Base-by-base conservation (phyloP, 768 basidiomycete genomes). In the Candolleomyces aberdarensis region DNA sequence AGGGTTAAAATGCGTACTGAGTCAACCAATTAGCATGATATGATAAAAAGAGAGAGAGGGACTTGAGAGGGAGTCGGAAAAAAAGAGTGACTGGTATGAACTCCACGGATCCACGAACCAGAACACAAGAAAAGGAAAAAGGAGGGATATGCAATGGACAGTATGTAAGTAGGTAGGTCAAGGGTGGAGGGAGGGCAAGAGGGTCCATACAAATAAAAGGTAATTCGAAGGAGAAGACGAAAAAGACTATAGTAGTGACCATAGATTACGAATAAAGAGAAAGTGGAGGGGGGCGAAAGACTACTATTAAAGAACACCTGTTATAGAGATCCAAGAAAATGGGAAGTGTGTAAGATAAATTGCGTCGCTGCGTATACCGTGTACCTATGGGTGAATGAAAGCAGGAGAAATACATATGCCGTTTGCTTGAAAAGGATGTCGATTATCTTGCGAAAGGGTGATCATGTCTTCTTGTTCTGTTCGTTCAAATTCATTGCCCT, bases 401-500 rank as follows among this genome's bases (percentile, higher is more conserved):
- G 52, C 32, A 53, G 32, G 32, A 53, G 52, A 53, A 53, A 53
- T 53, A 53, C 52, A 53, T 53, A 53, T 53, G 52, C 32, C 8
- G 26, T 32, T 53, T 39, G 32, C 32, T 53, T 53, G 52, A 15
- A 15, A 19, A 31, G 11, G 52, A 31, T 8, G n/a, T n/a, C n/a
- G n/a, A n/a, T n/a, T n/a, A 46, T 15, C 44, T 32, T 32, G 32
- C 32, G 32, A 9, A 32, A 32, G 32, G 32, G 9, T 32, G 32
- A 9, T 32, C 32, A 32, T 32, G 32, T 32, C 32, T 32, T 32
- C 32, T 32, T 32, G 44, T 46, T 46, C 44, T 61, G 51, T 19
- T 40, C 44, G 43, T 59, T 59, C 31, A 58, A 61, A 32, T 5
- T 32, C 17, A 69, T 55, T 44, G 26, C 17, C 13, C 8, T 31